Evolutionary conservation across 805 yeast genomes (phyloP), one percentile per base, ranked within the genome.

Genomic region (Yarrowia sp.): DNA sequence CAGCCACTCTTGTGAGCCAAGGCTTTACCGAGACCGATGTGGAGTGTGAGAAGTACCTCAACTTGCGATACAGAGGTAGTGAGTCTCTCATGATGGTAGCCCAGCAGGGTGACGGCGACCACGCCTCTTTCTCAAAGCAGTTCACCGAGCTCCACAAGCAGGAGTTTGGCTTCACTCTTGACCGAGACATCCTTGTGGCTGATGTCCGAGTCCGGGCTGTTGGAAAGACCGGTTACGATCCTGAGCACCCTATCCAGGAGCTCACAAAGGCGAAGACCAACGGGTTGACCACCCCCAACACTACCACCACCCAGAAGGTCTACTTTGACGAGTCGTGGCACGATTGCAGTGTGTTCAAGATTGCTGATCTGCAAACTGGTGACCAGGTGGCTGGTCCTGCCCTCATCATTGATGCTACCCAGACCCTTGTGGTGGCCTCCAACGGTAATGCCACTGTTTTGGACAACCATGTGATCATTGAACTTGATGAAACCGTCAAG

Each of bases 61-160:
- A 92, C 72, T 77, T 92, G 80, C 81, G 96, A 71, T 92, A 89
- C 72, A 84, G 84, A 67, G 97, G 97, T 9, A 88, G 96, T n/a
- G 97, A 92, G 71, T 88, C 97, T 2, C 86, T 88, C 43, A 76
- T 92, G 67, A 88, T 92, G 89, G 84, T 89, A n/a, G 11, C 61
- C 4, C 46, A 54, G 26, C 75, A 56, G 40, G 52, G 52, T 7
- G 44, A 40, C 6, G 66, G 66, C 75, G 21, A 74, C 76, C 51
- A 73, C 71, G 41, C 69, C 28, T 16, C 52, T 64, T 69, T 62
- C 52, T 70, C 73, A 17, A 72, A 75, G 38, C 78, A 79, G 56
- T 89, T 88, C 72, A 75, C 80, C 49, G 78, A 79, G 14, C 76
- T 79, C 64, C 96, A 89, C 71, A 78, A 81, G 67, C 80, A 84